Percentiles rank a stretch among this genome's conserved stretches.
Conservation (phyloP, 148 eudicot genomes). For the Drosera capensis region DNA sequence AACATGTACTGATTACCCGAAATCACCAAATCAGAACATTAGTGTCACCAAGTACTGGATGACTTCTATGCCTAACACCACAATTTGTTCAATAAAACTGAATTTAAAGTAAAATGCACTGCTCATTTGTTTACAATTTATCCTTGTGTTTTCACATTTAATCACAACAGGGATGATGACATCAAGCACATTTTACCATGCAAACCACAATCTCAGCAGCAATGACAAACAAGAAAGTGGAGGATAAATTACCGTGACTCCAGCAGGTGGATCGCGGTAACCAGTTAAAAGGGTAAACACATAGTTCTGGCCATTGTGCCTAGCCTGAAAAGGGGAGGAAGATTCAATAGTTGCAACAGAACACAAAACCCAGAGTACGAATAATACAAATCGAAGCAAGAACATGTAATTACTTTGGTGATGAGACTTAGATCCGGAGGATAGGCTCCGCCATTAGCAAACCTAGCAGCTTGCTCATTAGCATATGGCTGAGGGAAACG, state of each 20-base stretch:
- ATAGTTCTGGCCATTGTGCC: background rate
- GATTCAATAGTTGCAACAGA: background rate
- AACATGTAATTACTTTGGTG: conserved; percentile 40
- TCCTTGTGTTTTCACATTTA: too few species aligned
- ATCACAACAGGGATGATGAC: too few species aligned
- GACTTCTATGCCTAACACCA: too few species aligned
- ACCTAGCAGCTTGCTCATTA: conserved; percentile 82
- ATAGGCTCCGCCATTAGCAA: conserved; percentile 98
- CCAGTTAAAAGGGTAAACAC: background rate
- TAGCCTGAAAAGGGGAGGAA: background rate
- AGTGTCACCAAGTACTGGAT: too few species aligned
- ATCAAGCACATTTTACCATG: too few species aligned
- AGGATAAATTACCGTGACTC: background rate
- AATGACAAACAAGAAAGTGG: background rate
- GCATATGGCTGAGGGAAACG: conserved; percentile 70
- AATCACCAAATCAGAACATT: too few species aligned
- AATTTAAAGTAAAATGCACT: too few species aligned
- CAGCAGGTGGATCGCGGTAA: background rate
- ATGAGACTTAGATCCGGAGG: conserved; percentile 97
- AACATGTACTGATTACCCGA: too few species aligned
- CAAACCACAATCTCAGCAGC: too few species aligned
- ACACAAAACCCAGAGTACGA: background rate
- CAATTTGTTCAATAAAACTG: too few species aligned
- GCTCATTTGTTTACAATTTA: too few species aligned
- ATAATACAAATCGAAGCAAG: conserved; percentile 2